Conservation (phyloP, 352 stramenopile genomes). For the Phytopythium helicoides region DNA sequence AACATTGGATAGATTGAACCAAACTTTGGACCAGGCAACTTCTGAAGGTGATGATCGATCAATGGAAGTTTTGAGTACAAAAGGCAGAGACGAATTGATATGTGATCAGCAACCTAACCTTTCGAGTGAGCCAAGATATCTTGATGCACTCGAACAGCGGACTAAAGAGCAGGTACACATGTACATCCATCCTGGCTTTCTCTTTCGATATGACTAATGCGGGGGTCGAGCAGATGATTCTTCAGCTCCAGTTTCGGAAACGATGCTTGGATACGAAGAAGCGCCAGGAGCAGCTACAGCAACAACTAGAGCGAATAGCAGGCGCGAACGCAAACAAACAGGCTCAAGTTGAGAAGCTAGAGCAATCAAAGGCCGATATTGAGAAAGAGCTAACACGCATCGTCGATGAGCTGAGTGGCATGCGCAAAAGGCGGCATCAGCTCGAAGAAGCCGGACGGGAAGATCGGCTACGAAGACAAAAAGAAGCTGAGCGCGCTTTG, state of each 20-base stretch:
- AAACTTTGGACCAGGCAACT: too few relatives aligned
- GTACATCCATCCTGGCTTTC: too few relatives aligned
- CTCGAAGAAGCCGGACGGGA: slow-evolving; percentile 41
- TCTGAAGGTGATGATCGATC: too few relatives aligned
- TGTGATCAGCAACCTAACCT: too few relatives aligned
- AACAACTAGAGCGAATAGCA: slow-evolving; percentile 17
- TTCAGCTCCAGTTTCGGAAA: slow-evolving; percentile 35
- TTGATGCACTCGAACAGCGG: too few relatives aligned
- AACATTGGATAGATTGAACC: too few relatives aligned
- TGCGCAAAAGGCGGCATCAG: slow-evolving; percentile 30
- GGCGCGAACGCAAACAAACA: slow-evolving; percentile 17
- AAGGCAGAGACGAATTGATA: too few relatives aligned
- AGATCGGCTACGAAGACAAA: slow-evolving; percentile 37
- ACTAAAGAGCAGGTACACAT: too few relatives aligned
- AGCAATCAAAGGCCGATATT: slow-evolving; percentile 22
- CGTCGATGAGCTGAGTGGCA: slow-evolving; percentile 16
- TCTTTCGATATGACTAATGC: slow-evolving; percentile 23
- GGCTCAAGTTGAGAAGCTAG: slow-evolving; percentile 20
- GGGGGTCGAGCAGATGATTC: slow-evolving; percentile 44
- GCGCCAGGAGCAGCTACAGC: slow-evolving; percentile 19
- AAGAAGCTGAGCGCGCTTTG: slow-evolving; percentile 47
- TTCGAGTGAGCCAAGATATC: too few relatives aligned
- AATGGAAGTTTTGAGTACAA: too few relatives aligned
- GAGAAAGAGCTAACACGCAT: slow-evolving; percentile 33
- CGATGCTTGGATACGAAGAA: slow-evolving; percentile 21